These are phyloP conservation scores for Clitopilus passeckerianus DNA, from an alignment of 768 basidiomycete genomes.

Conservation along the genomic window DNA sequence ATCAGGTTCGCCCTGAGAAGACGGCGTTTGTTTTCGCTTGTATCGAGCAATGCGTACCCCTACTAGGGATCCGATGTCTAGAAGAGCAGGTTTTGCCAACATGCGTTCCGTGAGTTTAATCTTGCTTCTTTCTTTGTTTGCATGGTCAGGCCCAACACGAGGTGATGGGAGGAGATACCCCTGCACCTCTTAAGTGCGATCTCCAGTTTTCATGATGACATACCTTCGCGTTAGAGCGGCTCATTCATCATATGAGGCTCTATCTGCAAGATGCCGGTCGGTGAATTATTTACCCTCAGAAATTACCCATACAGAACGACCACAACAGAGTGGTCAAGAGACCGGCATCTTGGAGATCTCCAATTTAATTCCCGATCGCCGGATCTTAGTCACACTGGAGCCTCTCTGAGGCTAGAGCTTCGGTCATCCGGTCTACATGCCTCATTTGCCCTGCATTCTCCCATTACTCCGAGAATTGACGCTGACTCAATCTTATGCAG, in stretches of 20 bases:
- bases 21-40: conserved; percentile 66
- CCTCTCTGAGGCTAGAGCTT: background rate
- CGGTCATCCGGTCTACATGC: background rate
- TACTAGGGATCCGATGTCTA: conserved; percentile 48
- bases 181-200: background rate
- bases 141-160: conserved; percentile 1
- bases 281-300: background rate
- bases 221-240: background rate
- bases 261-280: background rate
- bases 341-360: background rate
- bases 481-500: conserved; percentile 29
- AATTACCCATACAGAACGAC: background rate
- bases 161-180: background rate
- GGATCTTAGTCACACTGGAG: background rate
- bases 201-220: background rate
- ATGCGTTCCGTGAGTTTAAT: conserved; percentile 55
- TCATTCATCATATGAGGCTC: background rate
- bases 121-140: conserved; percentile 3
- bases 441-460: background rate
- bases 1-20: conserved; percentile 27
- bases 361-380: background rate
- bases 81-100: conserved; percentile 52
- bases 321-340: background rate
- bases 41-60: conserved; percentile 73
- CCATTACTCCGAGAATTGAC: conserved; percentile 1